phyloP scores from a whole-genome alignment of 169 alveolate genomes.

The Eimeria necatrix region DNA sequence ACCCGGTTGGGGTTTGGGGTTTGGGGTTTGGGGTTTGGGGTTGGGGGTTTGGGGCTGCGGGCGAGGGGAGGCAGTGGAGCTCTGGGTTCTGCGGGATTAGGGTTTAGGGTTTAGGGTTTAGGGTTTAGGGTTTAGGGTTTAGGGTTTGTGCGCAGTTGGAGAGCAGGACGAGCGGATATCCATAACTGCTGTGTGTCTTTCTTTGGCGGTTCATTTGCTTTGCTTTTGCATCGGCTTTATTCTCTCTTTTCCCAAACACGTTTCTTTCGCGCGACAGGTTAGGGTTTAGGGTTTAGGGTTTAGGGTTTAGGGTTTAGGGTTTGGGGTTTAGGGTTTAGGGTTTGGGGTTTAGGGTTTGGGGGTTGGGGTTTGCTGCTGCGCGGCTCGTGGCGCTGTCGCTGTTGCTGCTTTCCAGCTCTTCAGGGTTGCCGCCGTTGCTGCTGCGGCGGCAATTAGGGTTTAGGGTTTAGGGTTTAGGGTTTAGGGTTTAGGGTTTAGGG shows the following conservation, averaged over 20 bases:
- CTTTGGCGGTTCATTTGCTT: slow-evolving; percentile 51
- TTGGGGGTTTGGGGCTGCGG: neutral
- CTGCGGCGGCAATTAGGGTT: neutral
- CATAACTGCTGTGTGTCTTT: slow-evolving; percentile 59
- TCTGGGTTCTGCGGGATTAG: neutral
- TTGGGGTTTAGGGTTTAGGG: neutral
- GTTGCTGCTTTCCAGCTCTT: neutral
- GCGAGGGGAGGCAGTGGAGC: neutral
- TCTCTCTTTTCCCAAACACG: slow-evolving; percentile 60
- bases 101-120: neutral
- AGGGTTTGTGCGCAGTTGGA: slow-evolving; percentile 19
- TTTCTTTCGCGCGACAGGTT: slow-evolving; percentile 62
- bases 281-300: slow-evolving; percentile 49
- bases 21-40: neutral
- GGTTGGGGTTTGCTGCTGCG: neutral
- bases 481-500: neutral
- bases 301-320: slow-evolving; percentile 20
- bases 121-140: neutral
- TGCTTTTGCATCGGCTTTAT: slow-evolving; percentile 69
- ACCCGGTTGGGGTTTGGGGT: no score
- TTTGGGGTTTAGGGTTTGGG: neutral
- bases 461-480: neutral
- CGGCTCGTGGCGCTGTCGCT: no score
- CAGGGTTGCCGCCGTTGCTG: neutral
- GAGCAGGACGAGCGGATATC: slow-evolving; percentile 49